phyloP scores from a whole-genome alignment of 2,329 filamentous ascomycete species.

The Lizonia empirigonia region DNA sequence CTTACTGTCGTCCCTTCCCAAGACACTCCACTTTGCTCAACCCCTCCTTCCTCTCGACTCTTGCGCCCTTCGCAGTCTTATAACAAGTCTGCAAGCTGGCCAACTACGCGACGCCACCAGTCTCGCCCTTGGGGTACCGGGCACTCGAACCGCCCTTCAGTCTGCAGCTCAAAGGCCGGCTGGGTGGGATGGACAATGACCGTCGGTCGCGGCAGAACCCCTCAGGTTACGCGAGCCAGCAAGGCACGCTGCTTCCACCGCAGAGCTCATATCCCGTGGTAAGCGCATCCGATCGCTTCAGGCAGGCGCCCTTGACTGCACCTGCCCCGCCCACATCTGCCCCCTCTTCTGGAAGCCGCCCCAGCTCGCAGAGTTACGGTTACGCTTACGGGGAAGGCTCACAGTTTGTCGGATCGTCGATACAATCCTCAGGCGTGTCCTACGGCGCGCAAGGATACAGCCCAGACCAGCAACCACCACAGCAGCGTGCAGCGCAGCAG shows the following conservation, averaged over 20 bases:
- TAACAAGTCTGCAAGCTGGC: conserved; percentile 64
- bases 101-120: conserved; percentile 65
- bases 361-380: conserved; percentile 51
- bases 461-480: conserved; percentile 54
- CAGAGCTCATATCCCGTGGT: conserved; percentile 52
- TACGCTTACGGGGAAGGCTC: conserved; percentile 62
- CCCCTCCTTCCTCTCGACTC: conserved; percentile 14
- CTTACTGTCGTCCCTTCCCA: conserved; percentile 15
- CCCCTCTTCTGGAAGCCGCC: conserved; percentile 47
- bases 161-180: conserved; percentile 59
- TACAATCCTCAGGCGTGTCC: conserved; percentile 58
- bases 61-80: conserved; percentile 24
- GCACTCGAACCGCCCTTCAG: conserved; percentile 62
- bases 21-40: conserved; percentile 13
- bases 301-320: conserved; percentile 53
- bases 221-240: conserved; percentile 64
- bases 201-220: conserved; percentile 75
- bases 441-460: conserved; percentile 69
- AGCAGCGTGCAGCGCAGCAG: conserved; percentile 59
- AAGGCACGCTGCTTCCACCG: conserved; percentile 54
- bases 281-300: conserved; percentile 56
- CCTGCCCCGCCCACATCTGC: conserved; percentile 51
- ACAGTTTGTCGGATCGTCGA: conserved; percentile 62
- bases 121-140: conserved; percentile 70
- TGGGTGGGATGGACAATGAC: conserved; percentile 77